phyloP scores from a whole-genome alignment of 1,139 yeast genomes.

The Tardiomyces depauwii region DNA sequence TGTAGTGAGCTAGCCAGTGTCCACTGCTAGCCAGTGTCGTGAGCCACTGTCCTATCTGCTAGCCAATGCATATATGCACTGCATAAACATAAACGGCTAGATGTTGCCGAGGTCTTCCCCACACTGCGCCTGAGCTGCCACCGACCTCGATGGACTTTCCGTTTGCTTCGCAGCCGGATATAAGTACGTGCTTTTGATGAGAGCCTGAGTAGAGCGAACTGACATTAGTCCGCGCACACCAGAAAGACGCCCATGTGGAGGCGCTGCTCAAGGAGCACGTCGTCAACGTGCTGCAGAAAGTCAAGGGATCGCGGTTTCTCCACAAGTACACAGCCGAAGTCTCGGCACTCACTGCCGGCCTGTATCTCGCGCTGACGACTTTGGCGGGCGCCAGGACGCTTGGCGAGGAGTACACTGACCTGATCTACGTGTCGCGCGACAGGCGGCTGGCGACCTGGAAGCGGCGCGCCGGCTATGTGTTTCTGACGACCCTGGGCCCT shows the following conservation, averaged over 20 bases:
- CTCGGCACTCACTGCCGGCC: constrained; percentile 42
- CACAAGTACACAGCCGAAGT: constrained; percentile 57
- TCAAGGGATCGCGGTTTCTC: constrained; percentile 57
- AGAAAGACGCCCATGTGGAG: constrained; percentile 72
- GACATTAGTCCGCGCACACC: constrained; percentile 58
- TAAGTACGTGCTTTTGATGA: background rate
- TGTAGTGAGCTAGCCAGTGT: too few species aligned
- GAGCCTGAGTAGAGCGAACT: too few species aligned
- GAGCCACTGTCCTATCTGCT: too few species aligned
- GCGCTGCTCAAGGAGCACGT: constrained; percentile 43
- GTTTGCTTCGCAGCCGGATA: constrained; percentile 19
- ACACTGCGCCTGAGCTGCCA: too few species aligned
- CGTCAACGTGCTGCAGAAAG: constrained; percentile 41
- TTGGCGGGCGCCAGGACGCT: constrained; percentile 65
- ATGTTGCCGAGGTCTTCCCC: too few species aligned
- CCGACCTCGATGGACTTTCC: constrained; percentile 12
- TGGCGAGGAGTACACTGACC: constrained; percentile 91
- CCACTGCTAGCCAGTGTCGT: too few species aligned
- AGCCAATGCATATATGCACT: too few species aligned
- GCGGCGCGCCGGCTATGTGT: constrained; percentile 22
- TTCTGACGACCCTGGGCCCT: constrained; percentile 19
- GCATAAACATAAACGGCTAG: too few species aligned
- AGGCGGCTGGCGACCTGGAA: constrained; percentile 28
- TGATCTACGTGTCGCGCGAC: constrained; percentile 50
- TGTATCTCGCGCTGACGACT: constrained; percentile 65